phyloP scores from a whole-genome alignment of 768 basidiomycete genomes.

The Ramaria sp. region DNA sequence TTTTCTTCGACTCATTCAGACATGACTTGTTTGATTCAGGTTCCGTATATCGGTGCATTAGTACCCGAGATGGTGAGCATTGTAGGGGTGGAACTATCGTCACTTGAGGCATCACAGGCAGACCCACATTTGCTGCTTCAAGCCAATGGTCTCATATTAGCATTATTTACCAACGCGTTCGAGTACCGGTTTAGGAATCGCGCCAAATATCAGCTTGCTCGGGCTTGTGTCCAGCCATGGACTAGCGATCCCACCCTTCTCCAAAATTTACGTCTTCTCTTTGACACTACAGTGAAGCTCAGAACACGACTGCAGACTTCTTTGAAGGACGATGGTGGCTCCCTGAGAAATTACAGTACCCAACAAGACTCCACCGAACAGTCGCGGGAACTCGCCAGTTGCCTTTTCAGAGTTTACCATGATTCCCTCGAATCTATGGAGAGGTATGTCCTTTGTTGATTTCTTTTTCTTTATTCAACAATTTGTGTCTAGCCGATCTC shows the following conservation, averaged over 20 bases:
- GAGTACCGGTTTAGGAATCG: conserved; percentile 66
- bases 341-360: conserved; percentile 45
- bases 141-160: conserved; percentile 59
- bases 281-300: conserved; percentile 44
- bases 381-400: conserved; percentile 5
- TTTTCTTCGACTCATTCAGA: neutral
- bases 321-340: conserved; percentile 52
- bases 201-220: conserved; percentile 66
- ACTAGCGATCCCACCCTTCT: conserved; percentile 61
- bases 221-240: conserved; percentile 71
- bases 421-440: conserved; percentile 38
- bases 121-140: conserved; percentile 42
- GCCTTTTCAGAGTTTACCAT: conserved; percentile 18
- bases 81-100: conserved; percentile 26
- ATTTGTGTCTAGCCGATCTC: conserved; percentile 31
- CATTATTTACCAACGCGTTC: conserved; percentile 28
- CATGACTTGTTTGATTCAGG: conserved; percentile 17
- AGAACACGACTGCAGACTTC: conserved; percentile 35
- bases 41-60: conserved; percentile 54
- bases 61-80: conserved; percentile 49
- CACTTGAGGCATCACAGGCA: conserved; percentile 34
- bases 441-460: neutral
- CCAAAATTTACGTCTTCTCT: conserved; percentile 60
- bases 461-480: neutral
- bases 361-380: conserved; percentile 29